Conservation (phyloP, 805 yeast species). For the Wickerhamiella australiensis region DNA sequence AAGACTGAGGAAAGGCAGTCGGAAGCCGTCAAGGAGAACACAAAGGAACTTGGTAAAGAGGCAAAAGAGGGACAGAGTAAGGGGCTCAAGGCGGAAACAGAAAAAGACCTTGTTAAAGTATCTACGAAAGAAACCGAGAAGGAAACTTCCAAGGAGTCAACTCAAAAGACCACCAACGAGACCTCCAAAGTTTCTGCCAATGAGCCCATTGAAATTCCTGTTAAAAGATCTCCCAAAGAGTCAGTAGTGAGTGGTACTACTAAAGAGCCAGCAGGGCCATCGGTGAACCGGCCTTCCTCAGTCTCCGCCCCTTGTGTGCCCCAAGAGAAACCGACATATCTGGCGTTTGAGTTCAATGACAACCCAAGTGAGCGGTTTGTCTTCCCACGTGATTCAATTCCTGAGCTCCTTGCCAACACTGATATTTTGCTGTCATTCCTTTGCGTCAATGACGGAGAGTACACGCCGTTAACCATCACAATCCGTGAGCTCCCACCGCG, state of each 20-base stretch:
- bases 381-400: conserved; percentile 64
- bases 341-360: conserved; percentile 78
- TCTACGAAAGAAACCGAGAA: not conserved
- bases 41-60: too few relatives aligned
- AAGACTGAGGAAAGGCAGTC: too few relatives aligned
- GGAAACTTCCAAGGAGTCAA: not conserved
- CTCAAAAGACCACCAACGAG: not conserved
- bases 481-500: conserved; percentile 54
- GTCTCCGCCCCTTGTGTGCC: not conserved
- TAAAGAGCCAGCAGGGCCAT: too few relatives aligned
- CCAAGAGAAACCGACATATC: conserved; percentile 31
- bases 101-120: too few relatives aligned
- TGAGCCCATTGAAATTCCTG: too few relatives aligned
- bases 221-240: too few relatives aligned
- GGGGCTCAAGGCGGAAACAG: too few relatives aligned
- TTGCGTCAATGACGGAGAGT: conserved; percentile 20
- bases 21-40: too few relatives aligned
- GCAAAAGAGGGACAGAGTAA: too few relatives aligned
- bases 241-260: too few relatives aligned
- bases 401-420: conserved; percentile 38
- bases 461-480: conserved; percentile 53
- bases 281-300: too few relatives aligned
- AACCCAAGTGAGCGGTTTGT: conserved; percentile 60
- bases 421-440: conserved; percentile 32
- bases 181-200: too few relatives aligned